Conservation (phyloP, 2,329 filamentous ascomycete genomes). For the Fusarium veterinarium region DNA sequence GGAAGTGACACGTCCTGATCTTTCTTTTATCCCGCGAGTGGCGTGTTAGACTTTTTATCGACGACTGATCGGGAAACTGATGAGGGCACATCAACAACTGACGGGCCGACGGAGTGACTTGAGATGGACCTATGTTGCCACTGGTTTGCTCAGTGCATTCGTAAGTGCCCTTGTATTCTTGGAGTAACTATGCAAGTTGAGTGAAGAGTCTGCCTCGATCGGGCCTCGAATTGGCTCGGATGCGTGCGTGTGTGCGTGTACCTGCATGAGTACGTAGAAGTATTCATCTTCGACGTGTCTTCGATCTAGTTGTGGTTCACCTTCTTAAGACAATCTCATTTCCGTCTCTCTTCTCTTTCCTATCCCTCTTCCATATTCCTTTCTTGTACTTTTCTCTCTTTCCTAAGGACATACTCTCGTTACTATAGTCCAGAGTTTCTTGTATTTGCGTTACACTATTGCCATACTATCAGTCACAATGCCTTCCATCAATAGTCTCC, state of each 20-base stretch:
- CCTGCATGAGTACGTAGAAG: constrained; percentile 25
- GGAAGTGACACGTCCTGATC: neutral
- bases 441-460: neutral
- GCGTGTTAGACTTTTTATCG: constrained; percentile 23
- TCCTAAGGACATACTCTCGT: constrained; percentile 29
- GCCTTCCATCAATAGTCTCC: constrained; percentile 48
- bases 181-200: constrained; percentile 3
- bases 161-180: neutral
- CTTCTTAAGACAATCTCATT: constrained; percentile 1
- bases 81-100: constrained; percentile 2
- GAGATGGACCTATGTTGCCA: constrained; percentile 17
- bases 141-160: neutral
- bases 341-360: neutral
- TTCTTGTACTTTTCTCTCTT: neutral
- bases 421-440: constrained; percentile 9
- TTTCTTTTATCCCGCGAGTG: constrained; percentile 16
- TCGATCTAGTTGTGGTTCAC: constrained; percentile 10
- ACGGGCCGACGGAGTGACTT: constrained; percentile 16
- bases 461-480: constrained; percentile 36
- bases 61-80: constrained; percentile 3
- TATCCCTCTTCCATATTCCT: neutral
- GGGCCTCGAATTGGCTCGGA: constrained; percentile 5
- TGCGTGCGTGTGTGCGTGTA: constrained; percentile 21
- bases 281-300: constrained; percentile 12
- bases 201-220: constrained; percentile 5